Evolutionary conservation across 768 basidiomycete genomes (phyloP).

Genomic region (Mycena olivaceomarginata): DNA sequence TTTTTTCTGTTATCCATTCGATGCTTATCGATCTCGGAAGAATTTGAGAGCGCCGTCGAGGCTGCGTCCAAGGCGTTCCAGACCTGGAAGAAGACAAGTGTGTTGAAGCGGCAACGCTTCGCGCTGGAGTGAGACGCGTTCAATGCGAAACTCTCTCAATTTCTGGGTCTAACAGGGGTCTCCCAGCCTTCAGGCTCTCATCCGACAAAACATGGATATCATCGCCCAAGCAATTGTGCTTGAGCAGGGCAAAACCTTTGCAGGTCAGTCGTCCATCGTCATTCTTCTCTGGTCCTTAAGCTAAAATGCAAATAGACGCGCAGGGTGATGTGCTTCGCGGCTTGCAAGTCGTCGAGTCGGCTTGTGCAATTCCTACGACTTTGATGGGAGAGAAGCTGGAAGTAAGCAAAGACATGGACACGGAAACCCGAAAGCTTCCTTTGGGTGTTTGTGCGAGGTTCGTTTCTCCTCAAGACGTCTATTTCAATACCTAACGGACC

Average conservation of each 20-base stretch:
- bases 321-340: constrained; percentile 97
- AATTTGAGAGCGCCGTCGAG: constrained; percentile 90
- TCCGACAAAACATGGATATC: constrained; percentile 90
- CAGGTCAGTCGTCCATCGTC: constrained; percentile 65
- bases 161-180: not conserved
- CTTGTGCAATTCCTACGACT: constrained; percentile 87
- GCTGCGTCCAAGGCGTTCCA: constrained; percentile 94
- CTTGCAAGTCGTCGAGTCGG: constrained; percentile 91
- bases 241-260: constrained; percentile 96
- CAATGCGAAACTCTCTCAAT: not conserved
- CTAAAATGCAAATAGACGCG: constrained; percentile 75
- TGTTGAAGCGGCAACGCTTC: constrained; percentile 92
- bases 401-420: constrained; percentile 98
- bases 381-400: constrained; percentile 95
- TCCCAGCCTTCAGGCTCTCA: constrained; percentile 81
- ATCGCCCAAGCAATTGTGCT: constrained; percentile 93
- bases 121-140: constrained; percentile 83
- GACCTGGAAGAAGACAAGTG: constrained; percentile 90
- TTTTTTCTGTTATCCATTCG: constrained; percentile 23
- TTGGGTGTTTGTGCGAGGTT: constrained; percentile 87
- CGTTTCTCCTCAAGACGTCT: not conserved
- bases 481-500: not conserved
- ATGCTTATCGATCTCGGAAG: constrained; percentile 54
- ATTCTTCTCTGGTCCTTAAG: not conserved
- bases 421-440: constrained; percentile 88